Evolutionary conservation across 768 basidiomycete genomes (phyloP).

Genomic region (Suillus brevipes): DNA sequence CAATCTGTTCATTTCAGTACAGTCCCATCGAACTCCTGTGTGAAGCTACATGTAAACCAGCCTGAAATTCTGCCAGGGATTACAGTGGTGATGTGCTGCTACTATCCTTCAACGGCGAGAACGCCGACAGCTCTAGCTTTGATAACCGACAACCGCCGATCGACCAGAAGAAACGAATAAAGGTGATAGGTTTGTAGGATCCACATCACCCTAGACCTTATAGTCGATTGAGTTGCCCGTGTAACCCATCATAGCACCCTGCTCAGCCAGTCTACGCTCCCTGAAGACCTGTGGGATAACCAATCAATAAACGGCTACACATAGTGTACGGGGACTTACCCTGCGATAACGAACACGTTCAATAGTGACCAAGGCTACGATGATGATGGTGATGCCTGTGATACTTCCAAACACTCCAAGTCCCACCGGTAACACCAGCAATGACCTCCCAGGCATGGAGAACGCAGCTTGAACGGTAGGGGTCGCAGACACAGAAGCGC

Average conservation of each 20-base stretch:
- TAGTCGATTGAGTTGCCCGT: conserved; percentile 42
- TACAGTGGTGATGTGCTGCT: neutral
- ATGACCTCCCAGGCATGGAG: conserved; percentile 66
- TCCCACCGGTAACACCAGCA: conserved; percentile 80
- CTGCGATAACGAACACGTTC: conserved; percentile 87
- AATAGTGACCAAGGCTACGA: conserved; percentile 82
- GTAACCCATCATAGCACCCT: conserved; percentile 58
- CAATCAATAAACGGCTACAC: neutral
- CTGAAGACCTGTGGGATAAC: conserved; percentile 59
- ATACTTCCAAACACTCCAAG: conserved; percentile 84
- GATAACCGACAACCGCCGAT: neutral
- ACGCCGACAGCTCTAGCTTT: neutral
- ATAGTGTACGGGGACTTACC: conserved; percentile 41
- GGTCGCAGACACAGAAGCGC: conserved; percentile 35
- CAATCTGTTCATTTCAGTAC: neutral
- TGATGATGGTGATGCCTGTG: conserved; percentile 77
- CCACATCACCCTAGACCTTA: conserved; percentile 19
- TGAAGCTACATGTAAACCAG: neutral
- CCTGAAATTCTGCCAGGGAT: neutral
- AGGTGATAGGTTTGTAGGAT: neutral
- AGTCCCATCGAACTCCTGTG: neutral
- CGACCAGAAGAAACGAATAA: neutral
- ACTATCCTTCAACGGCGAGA: neutral
- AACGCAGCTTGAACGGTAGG: conserved; percentile 43
- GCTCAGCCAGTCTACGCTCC: conserved; percentile 69